Conservation (phyloP, 139 green algal species). For the Dunaliella primolecta region DNA sequence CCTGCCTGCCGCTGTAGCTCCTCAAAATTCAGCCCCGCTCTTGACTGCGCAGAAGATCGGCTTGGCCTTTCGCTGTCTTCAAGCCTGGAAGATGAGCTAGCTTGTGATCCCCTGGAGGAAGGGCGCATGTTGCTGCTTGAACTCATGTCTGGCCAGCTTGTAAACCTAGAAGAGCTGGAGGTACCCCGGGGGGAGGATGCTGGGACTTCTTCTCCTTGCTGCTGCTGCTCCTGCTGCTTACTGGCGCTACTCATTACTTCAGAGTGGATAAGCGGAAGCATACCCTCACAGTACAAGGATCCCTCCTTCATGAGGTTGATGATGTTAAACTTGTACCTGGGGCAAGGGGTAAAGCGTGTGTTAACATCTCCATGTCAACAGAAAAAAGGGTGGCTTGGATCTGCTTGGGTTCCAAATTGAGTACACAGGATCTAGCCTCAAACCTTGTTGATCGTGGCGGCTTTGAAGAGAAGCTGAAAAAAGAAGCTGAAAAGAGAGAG, state of each 20-base stretch:
- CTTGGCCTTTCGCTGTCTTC: too few species aligned
- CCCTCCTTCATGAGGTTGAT: slow-evolving; percentile 71
- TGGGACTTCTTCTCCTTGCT: neutral
- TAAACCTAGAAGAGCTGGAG: neutral
- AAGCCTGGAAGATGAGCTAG: too few species aligned
- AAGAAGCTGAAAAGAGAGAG: too few species aligned
- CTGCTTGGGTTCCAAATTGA: too few species aligned
- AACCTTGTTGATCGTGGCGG: too few species aligned
- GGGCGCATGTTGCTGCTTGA: neutral
- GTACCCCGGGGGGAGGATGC: neutral
- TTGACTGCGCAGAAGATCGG: neutral
- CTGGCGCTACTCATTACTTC: neutral
- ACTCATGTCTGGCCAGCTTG: neutral
- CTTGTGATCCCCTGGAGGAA: neutral
- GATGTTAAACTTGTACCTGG: slow-evolving; percentile 71
- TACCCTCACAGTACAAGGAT: slow-evolving; percentile 60
- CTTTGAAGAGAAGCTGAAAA: too few species aligned
- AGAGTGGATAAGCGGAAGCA: slow-evolving; percentile 52
- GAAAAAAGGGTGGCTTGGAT: too few species aligned
- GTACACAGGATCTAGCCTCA: too few species aligned
- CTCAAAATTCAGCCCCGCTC: neutral
- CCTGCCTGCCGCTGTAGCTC: neutral
- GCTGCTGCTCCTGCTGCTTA: slow-evolving; percentile 24
- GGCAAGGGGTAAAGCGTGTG: too few species aligned
- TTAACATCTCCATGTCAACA: too few species aligned